These are phyloP conservation scores for Primulina huaijiensis DNA, from an alignment of 257 asterid species.

Conservation along the genomic window DNA sequence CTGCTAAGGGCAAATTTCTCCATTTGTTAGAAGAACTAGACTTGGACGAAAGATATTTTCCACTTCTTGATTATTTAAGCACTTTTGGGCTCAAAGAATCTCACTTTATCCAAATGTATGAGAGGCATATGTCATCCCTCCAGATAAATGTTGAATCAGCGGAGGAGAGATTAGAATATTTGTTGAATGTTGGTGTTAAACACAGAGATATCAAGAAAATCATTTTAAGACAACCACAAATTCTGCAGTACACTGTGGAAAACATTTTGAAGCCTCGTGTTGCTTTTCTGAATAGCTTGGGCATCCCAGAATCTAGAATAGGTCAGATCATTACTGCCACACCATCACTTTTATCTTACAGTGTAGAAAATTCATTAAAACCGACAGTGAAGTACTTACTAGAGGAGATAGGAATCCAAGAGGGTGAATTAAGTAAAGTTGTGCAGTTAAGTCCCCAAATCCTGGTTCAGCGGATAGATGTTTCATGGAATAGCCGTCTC, in stretches of 20 bases:
- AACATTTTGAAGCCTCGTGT: conserved; percentile 84
- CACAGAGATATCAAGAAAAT: conserved; percentile 75
- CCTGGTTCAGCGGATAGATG: conserved; percentile 87
- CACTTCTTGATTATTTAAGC: conserved; percentile 81
- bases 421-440: conserved; percentile 72
- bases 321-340: conserved; percentile 82
- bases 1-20: conserved; percentile 40
- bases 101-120: conserved; percentile 83
- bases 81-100: conserved; percentile 77
- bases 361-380: conserved; percentile 82
- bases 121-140: conserved; percentile 94
- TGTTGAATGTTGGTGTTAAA: conserved; percentile 79
- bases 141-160: conserved; percentile 82
- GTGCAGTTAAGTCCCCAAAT: conserved; percentile 98
- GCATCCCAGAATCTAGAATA: conserved; percentile 79
- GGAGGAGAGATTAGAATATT: conserved; percentile 67
- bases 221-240: conserved; percentile 87
- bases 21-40: conserved; percentile 67
- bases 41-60: conserved; percentile 72
- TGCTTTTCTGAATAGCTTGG: conserved; percentile 64
- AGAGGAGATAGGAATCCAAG: conserved; percentile 82
- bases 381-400: conserved; percentile 81
- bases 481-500: conserved; percentile 74
- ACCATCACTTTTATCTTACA: conserved; percentile 86
- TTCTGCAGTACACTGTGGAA: conserved; percentile 79